These are phyloP conservation scores for Ogataea pini DNA, from an alignment of 805 yeast species.

Conservation along the genomic window DNA sequence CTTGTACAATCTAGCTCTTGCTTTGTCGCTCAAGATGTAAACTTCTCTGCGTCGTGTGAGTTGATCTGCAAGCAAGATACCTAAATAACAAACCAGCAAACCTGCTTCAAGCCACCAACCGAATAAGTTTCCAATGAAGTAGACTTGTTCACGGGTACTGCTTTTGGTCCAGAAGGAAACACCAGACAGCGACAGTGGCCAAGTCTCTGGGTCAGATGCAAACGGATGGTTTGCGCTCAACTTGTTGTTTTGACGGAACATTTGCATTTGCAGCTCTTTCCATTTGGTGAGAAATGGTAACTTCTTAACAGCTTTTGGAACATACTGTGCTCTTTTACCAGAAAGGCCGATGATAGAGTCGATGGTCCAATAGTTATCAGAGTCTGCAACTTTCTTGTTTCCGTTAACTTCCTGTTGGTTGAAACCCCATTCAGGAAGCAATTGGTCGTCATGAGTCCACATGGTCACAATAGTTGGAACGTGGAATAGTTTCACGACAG, in stretches of 20 bases:
- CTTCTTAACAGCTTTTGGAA: slow-evolving; percentile 61
- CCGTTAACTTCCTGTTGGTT: slow-evolving; percentile 94
- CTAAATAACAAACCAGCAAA: slow-evolving; percentile 61
- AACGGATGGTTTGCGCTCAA: slow-evolving; percentile 89
- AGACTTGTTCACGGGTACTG: slow-evolving; percentile 69
- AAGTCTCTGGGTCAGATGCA: slow-evolving; percentile 85
- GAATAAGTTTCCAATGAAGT: slow-evolving; percentile 83
- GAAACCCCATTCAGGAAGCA: slow-evolving; percentile 94
- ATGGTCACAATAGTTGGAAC: slow-evolving; percentile 86
- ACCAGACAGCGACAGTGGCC: slow-evolving; percentile 91
- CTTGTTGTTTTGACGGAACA: slow-evolving; percentile 92
- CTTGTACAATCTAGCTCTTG: slow-evolving; percentile 73
- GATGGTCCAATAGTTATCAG: slow-evolving; percentile 72
- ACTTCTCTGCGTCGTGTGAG: slow-evolving; percentile 72
- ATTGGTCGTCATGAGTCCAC: slow-evolving; percentile 86
- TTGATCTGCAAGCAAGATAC: slow-evolving; percentile 71
- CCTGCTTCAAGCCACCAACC: slow-evolving; percentile 88
- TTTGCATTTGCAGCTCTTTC: slow-evolving; percentile 81
- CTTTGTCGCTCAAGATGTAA: slow-evolving; percentile 53
- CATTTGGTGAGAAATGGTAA: slow-evolving; percentile 83
- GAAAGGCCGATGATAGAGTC: slow-evolving; percentile 66
- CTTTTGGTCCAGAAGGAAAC: slow-evolving; percentile 94
- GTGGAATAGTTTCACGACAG: slow-evolving; percentile 72
- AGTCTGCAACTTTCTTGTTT: slow-evolving; percentile 73
- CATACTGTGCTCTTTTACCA: slow-evolving; percentile 62